phyloP scores from a whole-genome alignment of 1,284 basidiomycete species.

The Microbotryum intermedium region DNA sequence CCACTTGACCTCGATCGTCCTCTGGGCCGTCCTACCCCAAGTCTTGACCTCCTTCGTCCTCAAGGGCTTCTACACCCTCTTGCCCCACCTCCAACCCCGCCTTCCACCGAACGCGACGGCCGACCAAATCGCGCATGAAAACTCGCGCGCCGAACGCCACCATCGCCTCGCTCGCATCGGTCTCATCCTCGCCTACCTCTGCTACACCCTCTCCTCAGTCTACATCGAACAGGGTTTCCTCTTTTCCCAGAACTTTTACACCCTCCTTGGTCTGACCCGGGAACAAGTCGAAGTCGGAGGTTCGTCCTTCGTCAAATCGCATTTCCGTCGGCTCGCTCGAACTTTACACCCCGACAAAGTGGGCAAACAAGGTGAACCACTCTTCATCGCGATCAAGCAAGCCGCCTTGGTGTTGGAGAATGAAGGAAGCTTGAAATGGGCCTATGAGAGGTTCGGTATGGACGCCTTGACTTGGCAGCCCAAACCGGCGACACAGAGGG shows the following conservation, averaged over 20 bases:
- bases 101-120: conserved; percentile 7
- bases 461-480: conserved; percentile 13
- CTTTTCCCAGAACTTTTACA: conserved; percentile 23
- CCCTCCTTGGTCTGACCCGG: conserved; percentile 21
- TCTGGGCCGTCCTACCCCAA: conserved; percentile 22
- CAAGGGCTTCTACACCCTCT: conserved; percentile 14
- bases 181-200: conserved; percentile 22
- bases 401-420: conserved; percentile 26
- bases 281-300: conserved; percentile 12
- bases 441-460: conserved; percentile 31
- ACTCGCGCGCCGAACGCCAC: conserved; percentile 6
- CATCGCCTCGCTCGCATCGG: conserved; percentile 8
- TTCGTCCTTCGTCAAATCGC: conserved; percentile 13
- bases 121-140: conserved; percentile 2
- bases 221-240: conserved; percentile 4
- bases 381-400: conserved; percentile 23
- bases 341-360: conserved; percentile 32
- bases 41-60: conserved; percentile 17
- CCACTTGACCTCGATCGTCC: conserved; percentile 17
- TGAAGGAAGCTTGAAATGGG: conserved; percentile 23
- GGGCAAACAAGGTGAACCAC: conserved; percentile 17
- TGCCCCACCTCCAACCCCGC: conserved; percentile 10
- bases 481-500: conserved; percentile 20
- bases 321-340: conserved; percentile 25
- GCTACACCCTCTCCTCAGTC: conserved; percentile 12